Base-by-base conservation (phyloP, 2,329 filamentous ascomycete species). In the Alternaria consortialis region DNA sequence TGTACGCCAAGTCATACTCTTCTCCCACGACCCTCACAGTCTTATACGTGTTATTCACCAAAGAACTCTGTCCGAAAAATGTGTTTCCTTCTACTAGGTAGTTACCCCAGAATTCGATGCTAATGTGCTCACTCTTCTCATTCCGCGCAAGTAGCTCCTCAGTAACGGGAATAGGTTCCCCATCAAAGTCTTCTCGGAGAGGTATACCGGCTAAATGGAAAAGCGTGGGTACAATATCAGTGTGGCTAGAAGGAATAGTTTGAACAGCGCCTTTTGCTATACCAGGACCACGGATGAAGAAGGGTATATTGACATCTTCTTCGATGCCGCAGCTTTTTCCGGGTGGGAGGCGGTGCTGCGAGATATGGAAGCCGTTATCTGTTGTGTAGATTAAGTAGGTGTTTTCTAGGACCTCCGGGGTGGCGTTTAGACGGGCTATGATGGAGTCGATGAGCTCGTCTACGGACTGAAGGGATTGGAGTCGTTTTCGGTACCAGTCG, bases 1-100 rank as follows among this genome's bases (percentile, higher is more conserved):
- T 84, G 67, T 91, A 91, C 62, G 88, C 86, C 3, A 91, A 72
- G 67, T 85, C 86, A 67, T 90, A 91, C 7, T 79, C 77, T 2
- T 82, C 74, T 1, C 83, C 79, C 4, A 87, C 78, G 2, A 90
- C 76, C 13, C 87, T 81, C 20, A 89, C 69, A 0, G 82, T 83
- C 74, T 90, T 90, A 79, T 89, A 90, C 0, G 87, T 89, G 64
- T 89, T 89, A 46, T 84, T 81, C 1, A 23, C 17, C 7, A 53
- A 52, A 13, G 15, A 29, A 6, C 5, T 11, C 0, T 15, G 2
- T 1, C 67, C 69, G 31, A 44, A 66, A 17, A 66, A 66, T 4
- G 46, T 17, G 9, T 68, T 68, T 6, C 64, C 67, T 23, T 71
- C 68, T 0, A 63, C 74, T 9, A 78, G 66, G 44, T 75, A 74